phyloP scores from a whole-genome alignment of 1,284 basidiomycete genomes.

The Ganoderma leucocontextum region DNA sequence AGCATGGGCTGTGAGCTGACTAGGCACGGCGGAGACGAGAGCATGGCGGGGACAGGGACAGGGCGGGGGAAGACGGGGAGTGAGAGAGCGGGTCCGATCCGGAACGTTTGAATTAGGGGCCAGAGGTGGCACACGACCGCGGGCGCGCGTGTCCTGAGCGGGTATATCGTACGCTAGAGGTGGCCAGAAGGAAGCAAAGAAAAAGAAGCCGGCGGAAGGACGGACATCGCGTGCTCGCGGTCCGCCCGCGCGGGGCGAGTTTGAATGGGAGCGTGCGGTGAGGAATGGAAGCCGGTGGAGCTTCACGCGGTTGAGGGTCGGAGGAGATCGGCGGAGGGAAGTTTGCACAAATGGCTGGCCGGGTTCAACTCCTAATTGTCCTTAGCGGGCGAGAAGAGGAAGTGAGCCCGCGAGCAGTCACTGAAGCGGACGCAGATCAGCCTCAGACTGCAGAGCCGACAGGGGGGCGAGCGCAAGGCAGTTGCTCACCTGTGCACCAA shows the following conservation, averaged over 20 bases:
- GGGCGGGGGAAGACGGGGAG: neutral
- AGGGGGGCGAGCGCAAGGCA: neutral
- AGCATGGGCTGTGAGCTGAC: neutral
- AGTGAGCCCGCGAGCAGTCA: neutral
- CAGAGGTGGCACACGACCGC: conserved; percentile 11
- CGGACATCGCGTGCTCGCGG: neutral
- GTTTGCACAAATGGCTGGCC: neutral
- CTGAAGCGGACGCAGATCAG: neutral
- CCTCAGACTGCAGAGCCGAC: neutral
- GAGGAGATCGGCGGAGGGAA: neutral
- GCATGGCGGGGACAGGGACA: no score
- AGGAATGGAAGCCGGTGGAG: conserved; percentile 2
- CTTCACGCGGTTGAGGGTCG: neutral
- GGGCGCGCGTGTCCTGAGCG: conserved; percentile 10
- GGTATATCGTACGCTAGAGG: conserved; percentile 30
- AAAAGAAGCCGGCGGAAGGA: neutral
- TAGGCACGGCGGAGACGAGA: neutral
- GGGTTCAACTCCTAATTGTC: neutral
- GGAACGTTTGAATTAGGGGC: conserved; percentile 22
- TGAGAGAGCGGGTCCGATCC: conserved; percentile 15
- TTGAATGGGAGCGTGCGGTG: neutral
- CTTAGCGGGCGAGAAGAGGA: neutral
- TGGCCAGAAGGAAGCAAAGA: conserved; percentile 16
- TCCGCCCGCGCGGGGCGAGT: neutral
- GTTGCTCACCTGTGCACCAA: neutral